Percentiles rank a stretch among this genome's conserved stretches.
Conservation (phyloP, 148 eudicot species). For the Talinum fruticosum region DNA sequence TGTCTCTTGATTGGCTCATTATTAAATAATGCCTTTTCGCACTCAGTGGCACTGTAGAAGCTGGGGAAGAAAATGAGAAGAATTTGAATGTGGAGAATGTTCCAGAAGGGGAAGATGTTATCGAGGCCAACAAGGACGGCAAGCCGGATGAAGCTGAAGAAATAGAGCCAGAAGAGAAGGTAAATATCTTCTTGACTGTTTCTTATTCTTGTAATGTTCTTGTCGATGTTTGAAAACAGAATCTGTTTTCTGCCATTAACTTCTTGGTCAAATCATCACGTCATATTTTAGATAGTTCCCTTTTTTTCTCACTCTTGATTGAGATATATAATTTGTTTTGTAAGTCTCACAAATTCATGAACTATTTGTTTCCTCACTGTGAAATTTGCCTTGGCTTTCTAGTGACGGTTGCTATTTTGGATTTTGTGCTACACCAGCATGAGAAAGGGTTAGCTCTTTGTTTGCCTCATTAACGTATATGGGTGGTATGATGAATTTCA, state of each 20-base stretch:
- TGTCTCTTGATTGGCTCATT: slow-evolving; percentile 1
- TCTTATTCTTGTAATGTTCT: background rate
- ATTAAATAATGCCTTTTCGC: slow-evolving; percentile 3
- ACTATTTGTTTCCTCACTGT: too few relatives aligned
- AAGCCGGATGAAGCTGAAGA: slow-evolving; percentile 66
- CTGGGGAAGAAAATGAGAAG: slow-evolving; percentile 55
- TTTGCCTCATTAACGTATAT: too few relatives aligned
- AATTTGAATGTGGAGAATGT: slow-evolving; percentile 47
- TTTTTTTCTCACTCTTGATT: background rate
- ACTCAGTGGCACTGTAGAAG: slow-evolving; percentile 61
- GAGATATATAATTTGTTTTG: background rate
- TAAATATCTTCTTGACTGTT: slow-evolving; percentile 11
- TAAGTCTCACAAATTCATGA: background rate
- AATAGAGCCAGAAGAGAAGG: slow-evolving; percentile 87
- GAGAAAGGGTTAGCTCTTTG: too few relatives aligned
- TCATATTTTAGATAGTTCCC: background rate
- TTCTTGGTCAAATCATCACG: background rate
- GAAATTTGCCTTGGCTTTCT: background rate
- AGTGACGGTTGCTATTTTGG: too few relatives aligned
- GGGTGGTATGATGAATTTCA: too few relatives aligned
- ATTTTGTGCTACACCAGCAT: too few relatives aligned
- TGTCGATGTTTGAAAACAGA: background rate
- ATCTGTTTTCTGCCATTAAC: background rate
- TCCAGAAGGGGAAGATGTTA: slow-evolving; percentile 50
- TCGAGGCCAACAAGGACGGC: slow-evolving; percentile 64